Evolutionary conservation across 352 stramenopile species (phyloP), one percentile per base, ranked within the genome.

Genomic region (Pythium phragmitis): DNA sequence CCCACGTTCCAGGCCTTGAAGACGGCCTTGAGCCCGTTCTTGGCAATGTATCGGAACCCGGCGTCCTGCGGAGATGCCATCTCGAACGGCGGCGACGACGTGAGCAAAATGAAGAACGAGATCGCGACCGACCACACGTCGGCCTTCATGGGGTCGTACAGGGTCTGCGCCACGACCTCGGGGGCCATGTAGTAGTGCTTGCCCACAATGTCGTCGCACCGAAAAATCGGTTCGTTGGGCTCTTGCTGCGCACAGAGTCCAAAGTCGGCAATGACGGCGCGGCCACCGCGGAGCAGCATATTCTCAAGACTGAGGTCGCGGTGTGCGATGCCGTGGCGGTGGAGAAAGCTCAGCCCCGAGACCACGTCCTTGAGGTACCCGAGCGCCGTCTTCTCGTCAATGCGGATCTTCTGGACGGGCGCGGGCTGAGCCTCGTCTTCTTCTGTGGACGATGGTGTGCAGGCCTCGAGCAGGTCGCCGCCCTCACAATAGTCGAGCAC

Each of bases 161-260:
- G 47, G 37, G 78, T 65, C 76, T 88, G 41, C 13, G 70, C 69
- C 37, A 94, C 82, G 49, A 98, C 85, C 76, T 99, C 96, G 1
- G 96, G 96, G n/a, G 92, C 93, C 91, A 99, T 99, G 73, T 98
- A 99, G 65, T 98, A 98, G 54, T 94, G 85, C 69, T 98, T 98
- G 43, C 96, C 96, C 71, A 90, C 83, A 48, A 66, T 77, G 48
- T 87, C 80, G 17, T 74, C 59, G 47, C 82, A 88, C 21, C 57
- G 47, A 87, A 90, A 80, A 77, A 47, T 56, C 60, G 75, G 59
- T 74, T 76, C 61, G 70, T 78, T 34, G 60, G 67, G 41, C 5
- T 82, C 62, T 70, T 84, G 76, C 89, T 87, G 48, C 7, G 70
- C 81, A 50, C 77, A 92, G 9, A 92, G 68, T 1, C 80, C 83